Evolutionary conservation across 129 eudicot species (phyloP).

Genomic region (Logfia minima): DNA sequence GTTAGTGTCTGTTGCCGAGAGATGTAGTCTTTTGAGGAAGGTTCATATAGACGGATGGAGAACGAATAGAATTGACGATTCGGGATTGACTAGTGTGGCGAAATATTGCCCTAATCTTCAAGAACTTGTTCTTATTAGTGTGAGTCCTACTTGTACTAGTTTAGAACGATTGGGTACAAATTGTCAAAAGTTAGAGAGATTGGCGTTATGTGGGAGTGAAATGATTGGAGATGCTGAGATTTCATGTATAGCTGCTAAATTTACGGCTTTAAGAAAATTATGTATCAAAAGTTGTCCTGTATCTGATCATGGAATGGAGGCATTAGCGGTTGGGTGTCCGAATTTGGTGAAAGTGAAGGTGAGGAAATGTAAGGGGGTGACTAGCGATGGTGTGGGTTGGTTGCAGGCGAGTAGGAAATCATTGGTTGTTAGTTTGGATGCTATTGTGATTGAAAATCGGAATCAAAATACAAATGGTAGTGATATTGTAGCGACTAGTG

Average conservation of each 20-base stretch:
- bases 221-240: slow-evolving; percentile 70
- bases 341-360: slow-evolving; percentile 81
- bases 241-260: slow-evolving; percentile 69
- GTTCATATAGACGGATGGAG: slow-evolving; percentile 84
- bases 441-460: slow-evolving; percentile 43
- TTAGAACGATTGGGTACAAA: slow-evolving; percentile 47
- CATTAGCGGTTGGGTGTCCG: slow-evolving; percentile 73
- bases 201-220: slow-evolving; percentile 75
- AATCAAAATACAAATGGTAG: background rate
- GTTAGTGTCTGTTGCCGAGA: slow-evolving; percentile 45
- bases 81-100: slow-evolving; percentile 57
- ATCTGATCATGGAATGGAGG: slow-evolving; percentile 73
- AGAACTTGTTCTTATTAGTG: slow-evolving; percentile 66
- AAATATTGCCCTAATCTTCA: slow-evolving; percentile 56
- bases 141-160: slow-evolving; percentile 54
- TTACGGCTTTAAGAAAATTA: slow-evolving; percentile 59
- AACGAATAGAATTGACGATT: slow-evolving; percentile 59
- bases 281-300: slow-evolving; percentile 78
- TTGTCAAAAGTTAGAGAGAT: slow-evolving; percentile 57
- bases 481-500: background rate
- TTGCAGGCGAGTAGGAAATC: slow-evolving; percentile 54
- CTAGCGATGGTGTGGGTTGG: slow-evolving; percentile 55
- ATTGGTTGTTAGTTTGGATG: slow-evolving; percentile 61
- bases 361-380: slow-evolving; percentile 75
- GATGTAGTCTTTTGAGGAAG: slow-evolving; percentile 61